Evolutionary conservation across 2,329 filamentous ascomycete genomes (phyloP).

Genomic region (Penicillium sp.): DNA sequence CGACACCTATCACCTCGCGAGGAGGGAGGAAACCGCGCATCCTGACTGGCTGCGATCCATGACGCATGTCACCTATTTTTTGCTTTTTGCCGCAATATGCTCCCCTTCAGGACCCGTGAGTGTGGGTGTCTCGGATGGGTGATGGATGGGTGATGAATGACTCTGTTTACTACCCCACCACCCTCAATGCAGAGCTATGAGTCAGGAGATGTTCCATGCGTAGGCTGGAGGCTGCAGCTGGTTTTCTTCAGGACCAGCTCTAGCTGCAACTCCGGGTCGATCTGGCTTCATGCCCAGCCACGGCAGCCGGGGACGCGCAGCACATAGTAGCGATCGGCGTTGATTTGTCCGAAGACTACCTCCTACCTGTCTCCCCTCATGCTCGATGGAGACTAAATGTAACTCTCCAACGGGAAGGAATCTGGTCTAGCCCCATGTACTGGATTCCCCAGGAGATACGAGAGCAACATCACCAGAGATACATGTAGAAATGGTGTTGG

Average conservation of each 20-base stretch:
- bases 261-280: not conserved
- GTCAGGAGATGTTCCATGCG: conserved; percentile 14
- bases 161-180: conserved; percentile 11
- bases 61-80: conserved; percentile 10
- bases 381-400: not conserved
- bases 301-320: not conserved
- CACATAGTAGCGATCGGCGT: not conserved
- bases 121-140: conserved; percentile 18
- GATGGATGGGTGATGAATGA: conserved; percentile 9
- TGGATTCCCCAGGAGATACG: not conserved
- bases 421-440: conserved; percentile 9
- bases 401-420: conserved; percentile 1
- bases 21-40: conserved; percentile 8
- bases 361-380: not conserved
- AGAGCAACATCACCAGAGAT: not conserved
- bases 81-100: not conserved
- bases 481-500: not conserved
- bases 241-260: not conserved
- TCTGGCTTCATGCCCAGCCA: not conserved
- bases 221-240: not conserved
- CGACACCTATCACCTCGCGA: conserved; percentile 28
- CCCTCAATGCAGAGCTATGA: conserved; percentile 3
- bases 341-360: not conserved
- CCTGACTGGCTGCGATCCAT: conserved; percentile 21
- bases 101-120: conserved; percentile 3